Evolutionary conservation across 1,139 yeast genomes (phyloP).

Genomic region (Geotrichum histeridarum): DNA sequence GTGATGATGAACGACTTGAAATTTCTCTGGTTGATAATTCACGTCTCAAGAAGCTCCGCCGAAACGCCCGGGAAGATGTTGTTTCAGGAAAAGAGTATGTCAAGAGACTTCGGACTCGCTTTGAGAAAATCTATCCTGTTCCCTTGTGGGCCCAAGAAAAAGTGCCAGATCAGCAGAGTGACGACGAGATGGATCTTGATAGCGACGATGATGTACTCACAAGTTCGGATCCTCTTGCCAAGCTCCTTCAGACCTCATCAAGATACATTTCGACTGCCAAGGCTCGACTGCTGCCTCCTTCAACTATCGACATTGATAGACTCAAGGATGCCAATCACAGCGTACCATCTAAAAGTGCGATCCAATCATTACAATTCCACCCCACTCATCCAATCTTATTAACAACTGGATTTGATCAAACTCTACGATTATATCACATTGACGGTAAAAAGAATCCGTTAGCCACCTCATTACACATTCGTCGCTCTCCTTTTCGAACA

Average conservation of each 20-base stretch:
- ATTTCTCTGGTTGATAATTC: slow-evolving; percentile 59
- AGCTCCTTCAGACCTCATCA: slow-evolving; percentile 55
- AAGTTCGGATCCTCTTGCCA: slow-evolving; percentile 45
- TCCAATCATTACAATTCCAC: slow-evolving; percentile 82
- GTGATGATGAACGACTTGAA: slow-evolving; percentile 75
- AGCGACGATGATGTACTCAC: slow-evolving; percentile 41
- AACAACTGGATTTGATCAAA: slow-evolving; percentile 90
- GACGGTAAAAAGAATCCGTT: slow-evolving; percentile 84
- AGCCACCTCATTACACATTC: slow-evolving; percentile 75
- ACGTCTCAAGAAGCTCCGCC: slow-evolving; percentile 67
- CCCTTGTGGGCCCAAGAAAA: slow-evolving; percentile 70
- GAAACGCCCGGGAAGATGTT: slow-evolving; percentile 52
- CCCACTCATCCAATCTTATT: slow-evolving; percentile 75
- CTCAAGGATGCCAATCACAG: slow-evolving; percentile 80
- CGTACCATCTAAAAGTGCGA: slow-evolving; percentile 65
- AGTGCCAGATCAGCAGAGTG: slow-evolving; percentile 25
- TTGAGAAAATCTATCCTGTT: slow-evolving; percentile 78
- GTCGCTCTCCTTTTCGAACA: slow-evolving; percentile 73
- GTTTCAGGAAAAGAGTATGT: slow-evolving; percentile 66
- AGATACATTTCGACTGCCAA: slow-evolving; percentile 46
- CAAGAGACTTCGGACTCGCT: slow-evolving; percentile 71
- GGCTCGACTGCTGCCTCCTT: slow-evolving; percentile 61
- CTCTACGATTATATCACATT: slow-evolving; percentile 78
- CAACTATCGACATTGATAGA: slow-evolving; percentile 66
- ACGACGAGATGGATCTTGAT: slow-evolving; percentile 34